Evolutionary conservation across 2,329 filamentous ascomycete species (phyloP), one percentile per base, ranked within the genome.

Genomic region (Tolypocladium ophioglossoides): DNA sequence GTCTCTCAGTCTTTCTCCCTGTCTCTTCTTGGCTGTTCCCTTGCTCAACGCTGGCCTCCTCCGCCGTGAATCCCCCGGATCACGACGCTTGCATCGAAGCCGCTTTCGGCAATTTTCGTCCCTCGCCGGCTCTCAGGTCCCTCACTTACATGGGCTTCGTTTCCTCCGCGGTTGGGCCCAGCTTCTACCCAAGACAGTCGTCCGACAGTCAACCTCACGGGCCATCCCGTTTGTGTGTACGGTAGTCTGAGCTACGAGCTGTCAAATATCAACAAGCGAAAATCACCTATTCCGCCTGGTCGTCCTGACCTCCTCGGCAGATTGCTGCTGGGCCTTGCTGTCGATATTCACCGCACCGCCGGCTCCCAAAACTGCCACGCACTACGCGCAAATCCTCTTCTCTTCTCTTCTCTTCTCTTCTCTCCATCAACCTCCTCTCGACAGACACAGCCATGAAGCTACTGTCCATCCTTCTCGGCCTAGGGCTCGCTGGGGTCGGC

Each of bases 401-500:
- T 7, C 4, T 50, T 24, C 10, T n/a, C n/a, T n/a, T n/a, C n/a
- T n/a, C n/a, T n/a, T n/a, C n/a, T n/a, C n/a, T n/a, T n/a, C n/a
- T n/a, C 49, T n/a, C 18, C 46, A 50, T 44, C 37, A 34, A 30
- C 40, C 12, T 16, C 44, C 5, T 30, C 40, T 47, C 18, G 5
- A 18, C 38, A 10, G 5, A 24, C 48, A 11, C 24, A 24, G 39
- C 51, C 52, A 54, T 54, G 53, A 54, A 51, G 53, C 40, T 39
- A 22, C 22, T 39, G 18, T 30, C 49, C 14, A 10, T 57, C 11
- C 37, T 59, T 4, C 22, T 52, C 30, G 47, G 52, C 34, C 39
- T 57, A 18, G 55, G 54, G 11, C 48, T 58, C 6, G 48, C 48
- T 8, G 47, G 53, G 7, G 44, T 55, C 11, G 56, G 52, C n/a